phyloP scores from a whole-genome alignment of 495 filamentous ascomycete species.

The Glonium stellatum region DNA sequence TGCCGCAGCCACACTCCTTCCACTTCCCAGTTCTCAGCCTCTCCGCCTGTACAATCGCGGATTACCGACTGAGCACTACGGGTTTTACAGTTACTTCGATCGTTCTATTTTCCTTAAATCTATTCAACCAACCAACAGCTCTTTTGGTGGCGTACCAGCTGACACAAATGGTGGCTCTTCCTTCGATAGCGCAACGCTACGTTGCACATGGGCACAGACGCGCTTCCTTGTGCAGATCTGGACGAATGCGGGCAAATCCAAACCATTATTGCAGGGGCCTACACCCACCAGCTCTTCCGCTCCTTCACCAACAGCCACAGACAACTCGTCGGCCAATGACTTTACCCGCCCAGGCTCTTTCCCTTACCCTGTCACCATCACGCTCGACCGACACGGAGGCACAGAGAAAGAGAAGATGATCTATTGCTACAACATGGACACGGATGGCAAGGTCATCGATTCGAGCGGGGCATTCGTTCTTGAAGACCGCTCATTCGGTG shows the following conservation, averaged over 20 bases:
- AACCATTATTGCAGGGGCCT: constrained; percentile 9
- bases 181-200: constrained; percentile 51
- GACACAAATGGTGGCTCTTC: constrained; percentile 62
- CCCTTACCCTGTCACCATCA: constrained; percentile 78
- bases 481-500: constrained; percentile 55
- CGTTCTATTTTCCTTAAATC: constrained; percentile 74
- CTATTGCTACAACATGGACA: constrained; percentile 62
- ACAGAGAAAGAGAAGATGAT: constrained; percentile 53
- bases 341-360: constrained; percentile 64
- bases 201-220: constrained; percentile 77
- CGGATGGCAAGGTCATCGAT: constrained; percentile 44
- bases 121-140: constrained; percentile 7
- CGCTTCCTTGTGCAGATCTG: constrained; percentile 87
- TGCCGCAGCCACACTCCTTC: constrained; percentile 61
- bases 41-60: constrained; percentile 81
- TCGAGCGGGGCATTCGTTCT: constrained; percentile 45
- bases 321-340: constrained; percentile 45
- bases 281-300: constrained; percentile 12
- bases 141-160: constrained; percentile 37
- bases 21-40: constrained; percentile 65
- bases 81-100: constrained; percentile 88
- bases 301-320: constrained; percentile 15
- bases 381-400: constrained; percentile 74
- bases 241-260: constrained; percentile 45
- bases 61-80: constrained; percentile 74